phyloP scores from a whole-genome alignment of 306 rosid genomes.

The Fragaria iinumae region DNA sequence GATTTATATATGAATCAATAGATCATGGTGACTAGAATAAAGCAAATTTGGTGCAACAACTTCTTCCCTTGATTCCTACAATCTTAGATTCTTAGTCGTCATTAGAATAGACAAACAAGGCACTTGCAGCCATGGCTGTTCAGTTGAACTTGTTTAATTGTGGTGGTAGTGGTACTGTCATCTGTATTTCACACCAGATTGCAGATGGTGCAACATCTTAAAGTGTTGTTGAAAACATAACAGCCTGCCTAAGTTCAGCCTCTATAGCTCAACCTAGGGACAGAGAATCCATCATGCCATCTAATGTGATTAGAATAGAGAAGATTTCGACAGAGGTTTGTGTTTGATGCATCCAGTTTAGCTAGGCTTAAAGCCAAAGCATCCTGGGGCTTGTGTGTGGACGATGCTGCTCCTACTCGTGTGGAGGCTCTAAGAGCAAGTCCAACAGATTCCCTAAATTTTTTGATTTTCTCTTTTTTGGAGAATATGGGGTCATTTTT shows the following conservation, averaged over 20 bases:
- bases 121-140: slow-evolving; percentile 1
- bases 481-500: too few relatives aligned
- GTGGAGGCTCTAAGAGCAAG: neutral
- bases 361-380: slow-evolving; percentile 21
- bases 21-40: neutral
- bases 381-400: neutral
- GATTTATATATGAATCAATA: neutral
- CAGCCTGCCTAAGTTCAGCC: slow-evolving; percentile 11
- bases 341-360: slow-evolving; percentile 8
- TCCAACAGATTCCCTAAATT: too few relatives aligned
- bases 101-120: neutral
- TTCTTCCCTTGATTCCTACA: slow-evolving; percentile 23
- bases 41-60: neutral
- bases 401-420: neutral
- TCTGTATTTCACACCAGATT: slow-evolving; percentile 21
- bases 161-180: slow-evolving; percentile 19
- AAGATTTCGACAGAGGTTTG: slow-evolving; percentile 12
- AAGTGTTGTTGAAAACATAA: neutral
- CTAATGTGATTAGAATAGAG: neutral
- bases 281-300: neutral
- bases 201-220: slow-evolving; percentile 11
- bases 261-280: slow-evolving; percentile 11
- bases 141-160: slow-evolving; percentile 4
- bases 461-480: too few relatives aligned
- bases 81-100: neutral